Evolutionary conservation across 1,284 basidiomycete species (phyloP).

Genomic region (Earliella scabrosa): DNA sequence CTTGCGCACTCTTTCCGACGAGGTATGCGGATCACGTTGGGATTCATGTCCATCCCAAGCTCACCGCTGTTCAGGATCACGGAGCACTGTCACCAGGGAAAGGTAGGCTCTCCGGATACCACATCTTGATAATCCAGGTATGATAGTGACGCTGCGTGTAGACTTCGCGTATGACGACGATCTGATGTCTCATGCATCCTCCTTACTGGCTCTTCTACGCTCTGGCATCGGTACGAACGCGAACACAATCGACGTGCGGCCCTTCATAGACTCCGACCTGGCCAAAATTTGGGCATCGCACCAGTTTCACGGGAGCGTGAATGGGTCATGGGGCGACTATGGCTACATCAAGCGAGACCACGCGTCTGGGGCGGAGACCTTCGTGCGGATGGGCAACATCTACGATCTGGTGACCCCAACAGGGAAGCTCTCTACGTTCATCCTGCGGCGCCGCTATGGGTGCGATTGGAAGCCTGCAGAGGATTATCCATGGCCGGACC

Average conservation of each 20-base stretch:
- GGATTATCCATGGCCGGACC: conserved; percentile 10
- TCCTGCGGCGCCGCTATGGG: not conserved
- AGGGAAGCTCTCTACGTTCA: conserved; percentile 12
- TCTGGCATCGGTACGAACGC: not conserved
- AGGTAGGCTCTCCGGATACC: not conserved
- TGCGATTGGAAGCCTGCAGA: conserved; percentile 7
- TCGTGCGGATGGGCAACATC: conserved; percentile 12
- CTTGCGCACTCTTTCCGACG: conserved; percentile 10
- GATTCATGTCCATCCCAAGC: no score
- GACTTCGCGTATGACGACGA: conserved; percentile 15
- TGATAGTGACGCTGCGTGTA: not conserved
- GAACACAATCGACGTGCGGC: not conserved
- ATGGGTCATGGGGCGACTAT: conserved; percentile 13
- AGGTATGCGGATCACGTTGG: not conserved
- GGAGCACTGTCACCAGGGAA: conserved; percentile 7
- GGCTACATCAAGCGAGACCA: conserved; percentile 9
- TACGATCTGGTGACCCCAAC: conserved; percentile 13
- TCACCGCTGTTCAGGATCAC: not conserved
- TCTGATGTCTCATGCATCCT: not conserved
- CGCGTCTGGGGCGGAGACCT: not conserved
- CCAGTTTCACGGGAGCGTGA: conserved; percentile 6
- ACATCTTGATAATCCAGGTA: not conserved
- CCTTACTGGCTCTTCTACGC: conserved; percentile 2
- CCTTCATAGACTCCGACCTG: conserved; percentile 4
- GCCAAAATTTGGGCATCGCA: conserved; percentile 15